Base-by-base conservation (phyloP, 768 basidiomycete genomes). In the Goffeauzyma gilvescens region DNA sequence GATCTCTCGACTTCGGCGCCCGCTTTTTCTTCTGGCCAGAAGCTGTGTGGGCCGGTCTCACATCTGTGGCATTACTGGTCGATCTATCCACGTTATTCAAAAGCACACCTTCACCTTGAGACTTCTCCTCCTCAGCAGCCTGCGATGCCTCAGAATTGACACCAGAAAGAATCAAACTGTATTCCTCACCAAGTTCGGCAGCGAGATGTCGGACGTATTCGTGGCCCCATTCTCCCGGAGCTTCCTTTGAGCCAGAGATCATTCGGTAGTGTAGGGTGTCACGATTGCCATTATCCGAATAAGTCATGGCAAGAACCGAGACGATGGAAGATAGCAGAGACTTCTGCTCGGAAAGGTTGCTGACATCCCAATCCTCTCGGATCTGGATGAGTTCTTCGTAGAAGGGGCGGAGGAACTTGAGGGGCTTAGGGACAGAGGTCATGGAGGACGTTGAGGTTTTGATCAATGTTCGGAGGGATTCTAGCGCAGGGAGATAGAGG, bases 231-330 rank as follows among this genome's bases (percentile, higher is more conserved):
- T 77, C 72, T n/a, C 90, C 89, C 0, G 93, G 89, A 51, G 86
- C 83, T 54, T 69, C 68, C 25, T 61, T 59, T 12, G 64, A 59
- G 14, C 76, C 74, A 6, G 83, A 79, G 26, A 87, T 71, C 17
- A 96, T 73, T 35, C 89, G 81, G 67, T 93, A 96, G 49, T 77
- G 75, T 22, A 98, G 76, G 2, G 93, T 98, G 44, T 90, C 90
- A 37, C 93, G 79, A 30, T 86, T 85, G 67, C 93, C 78, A 14
- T 85, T 89, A 66, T 98, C 93, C 7, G 89, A 95, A 62, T 96
- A 96, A 6, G 93, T 98, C 93, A 98, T 98, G 6, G 90, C 93
- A 33, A 98, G 77, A 5, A 95, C 90, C 28, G 90, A 95, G 21
- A 98, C 73, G 47, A 98, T 95, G 55, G 95, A 89, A 20, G 87